These are phyloP conservation scores for Candida schatavii DNA, from an alignment of 805 yeast genomes.

Conservation along the genomic window DNA sequence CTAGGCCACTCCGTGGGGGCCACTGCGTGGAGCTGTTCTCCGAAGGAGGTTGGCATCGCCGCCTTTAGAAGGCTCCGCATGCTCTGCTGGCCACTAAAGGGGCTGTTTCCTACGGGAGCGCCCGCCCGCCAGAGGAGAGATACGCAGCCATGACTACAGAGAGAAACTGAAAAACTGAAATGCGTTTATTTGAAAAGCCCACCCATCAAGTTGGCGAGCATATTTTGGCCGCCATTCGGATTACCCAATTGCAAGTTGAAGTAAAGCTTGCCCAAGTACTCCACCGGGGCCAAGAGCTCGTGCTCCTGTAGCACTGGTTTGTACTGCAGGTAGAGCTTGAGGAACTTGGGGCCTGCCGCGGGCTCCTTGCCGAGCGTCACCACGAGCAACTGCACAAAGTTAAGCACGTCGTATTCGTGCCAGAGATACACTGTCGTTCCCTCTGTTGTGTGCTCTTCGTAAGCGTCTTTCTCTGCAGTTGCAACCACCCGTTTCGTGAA, in stretches of 20 bases:
- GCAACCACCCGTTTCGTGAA: slow-evolving; percentile 17
- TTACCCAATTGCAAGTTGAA: slow-evolving; percentile 53
- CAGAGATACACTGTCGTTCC: slow-evolving; percentile 29
- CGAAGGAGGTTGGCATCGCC: too few species aligned
- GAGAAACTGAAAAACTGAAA: too few species aligned
- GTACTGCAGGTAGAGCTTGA: slow-evolving; percentile 53
- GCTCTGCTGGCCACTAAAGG: too few species aligned
- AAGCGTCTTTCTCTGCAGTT: slow-evolving; percentile 6
- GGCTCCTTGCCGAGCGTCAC: slow-evolving; percentile 54
- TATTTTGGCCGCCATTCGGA: slow-evolving; percentile 36
- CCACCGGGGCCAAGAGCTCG: slow-evolving; percentile 46
- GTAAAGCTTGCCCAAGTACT: slow-evolving; percentile 57
- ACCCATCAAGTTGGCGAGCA: slow-evolving; percentile 65
- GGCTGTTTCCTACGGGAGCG: too few species aligned
- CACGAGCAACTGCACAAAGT: slow-evolving; percentile 67
- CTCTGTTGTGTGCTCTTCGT: neutral
- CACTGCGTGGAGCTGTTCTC: neutral
- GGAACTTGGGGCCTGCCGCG: slow-evolving; percentile 49
- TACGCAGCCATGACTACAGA: too few species aligned
- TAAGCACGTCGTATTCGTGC: slow-evolving; percentile 46
- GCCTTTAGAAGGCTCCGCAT: too few species aligned
- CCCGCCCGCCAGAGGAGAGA: too few species aligned
- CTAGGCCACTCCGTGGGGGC: neutral
- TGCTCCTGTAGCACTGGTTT: slow-evolving; percentile 27
- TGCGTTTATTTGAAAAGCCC: slow-evolving; percentile 36